These are phyloP conservation scores for Eremothecium sinecaudum DNA, from an alignment of 1,139 yeast genomes.

Conservation along the genomic window DNA sequence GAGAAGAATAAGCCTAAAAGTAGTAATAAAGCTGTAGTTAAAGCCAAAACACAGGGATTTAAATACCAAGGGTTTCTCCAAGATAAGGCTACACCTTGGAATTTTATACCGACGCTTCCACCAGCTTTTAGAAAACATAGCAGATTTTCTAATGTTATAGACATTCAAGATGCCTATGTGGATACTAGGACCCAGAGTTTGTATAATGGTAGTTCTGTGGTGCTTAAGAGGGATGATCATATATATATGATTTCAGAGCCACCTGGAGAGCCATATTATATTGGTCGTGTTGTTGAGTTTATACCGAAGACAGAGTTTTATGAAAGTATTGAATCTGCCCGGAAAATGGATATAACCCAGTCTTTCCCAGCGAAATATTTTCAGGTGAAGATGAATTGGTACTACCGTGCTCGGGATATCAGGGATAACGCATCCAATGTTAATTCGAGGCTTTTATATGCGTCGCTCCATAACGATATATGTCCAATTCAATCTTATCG, in stretches of 20 bases:
- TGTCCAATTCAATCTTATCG: conserved; percentile 72
- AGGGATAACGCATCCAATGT: conserved; percentile 31
- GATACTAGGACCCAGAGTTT: conserved; percentile 20
- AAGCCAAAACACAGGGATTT: conserved; percentile 8
- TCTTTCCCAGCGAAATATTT: conserved; percentile 40
- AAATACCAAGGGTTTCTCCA: conserved; percentile 20
- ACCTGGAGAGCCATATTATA: conserved; percentile 89
- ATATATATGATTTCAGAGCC: conserved; percentile 88
- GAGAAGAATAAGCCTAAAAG: conserved; percentile 10
- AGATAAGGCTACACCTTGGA: conserved; percentile 24
- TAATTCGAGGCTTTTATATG: conserved; percentile 70
- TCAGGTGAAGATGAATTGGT: conserved; percentile 77
- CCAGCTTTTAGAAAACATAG: conserved; percentile 22
- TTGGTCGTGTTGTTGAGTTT: conserved; percentile 79
- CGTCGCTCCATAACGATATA: conserved; percentile 79
- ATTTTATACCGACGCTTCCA: conserved; percentile 28
- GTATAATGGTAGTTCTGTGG: conserved; percentile 27
- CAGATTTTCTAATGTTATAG: conserved; percentile 31
- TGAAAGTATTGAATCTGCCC: conserved; percentile 11
- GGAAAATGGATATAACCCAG: conserved; percentile 12
- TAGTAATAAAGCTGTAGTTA: conserved; percentile 1
- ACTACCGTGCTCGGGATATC: conserved; percentile 81
- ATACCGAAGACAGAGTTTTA: conserved; percentile 30
- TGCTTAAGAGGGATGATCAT: conserved; percentile 42
- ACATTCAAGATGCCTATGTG: conserved; percentile 36